Base-by-base conservation (phyloP, 345 rosid genomes). In the Pugionium cornutum region DNA sequence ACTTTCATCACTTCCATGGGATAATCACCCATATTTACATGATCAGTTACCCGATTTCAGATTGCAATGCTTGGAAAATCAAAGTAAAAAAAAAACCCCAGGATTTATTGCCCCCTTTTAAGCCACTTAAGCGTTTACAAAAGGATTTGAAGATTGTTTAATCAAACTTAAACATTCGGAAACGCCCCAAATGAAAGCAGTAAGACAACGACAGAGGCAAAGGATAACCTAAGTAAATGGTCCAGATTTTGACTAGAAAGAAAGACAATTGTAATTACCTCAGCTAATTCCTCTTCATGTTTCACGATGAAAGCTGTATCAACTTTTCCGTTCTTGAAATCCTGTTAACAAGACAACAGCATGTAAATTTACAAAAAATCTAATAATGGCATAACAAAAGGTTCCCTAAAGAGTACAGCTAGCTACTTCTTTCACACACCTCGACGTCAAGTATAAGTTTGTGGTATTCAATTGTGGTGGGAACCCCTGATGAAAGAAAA, bases 241-340 rank as follows among this genome's bases (percentile, higher is more conserved):
- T n/a, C n/a, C n/a, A n/a, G n/a, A n/a, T n/a, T n/a, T n/a, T n/a
- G 10, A 9, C 1, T 34, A 37, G 46, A 34, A 35, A 35, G 2
- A 62, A 28, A 50, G 32, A 32, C 3, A 26, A 18, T 3, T 35
- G 9, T 32, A 47, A 75, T 76, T 77, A 94, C 99, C 77, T 77
- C 98, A 42, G 73, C 79, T 66, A 94, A 76, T 76, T 94, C 97
- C 43, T 89, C 79, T 76, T 94, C 97, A 53, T 94, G 99, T 79
- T 94, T 89, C 48, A 88, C 86, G 64, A 94, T 89, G 82, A 94
- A 94, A 51, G 99, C 92, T n/a, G 99, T 94, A 70, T 94, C 99
- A 66, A 94, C 99, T 53, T 88, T 94, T 70, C 99, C 96, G 53
- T 83, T 82, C 80, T 49, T 89, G 83, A 94, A 94, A 81, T 89